Base-by-base conservation (phyloP, 2,329 filamentous ascomycete genomes). In the Neoascochyta sp. region DNA sequence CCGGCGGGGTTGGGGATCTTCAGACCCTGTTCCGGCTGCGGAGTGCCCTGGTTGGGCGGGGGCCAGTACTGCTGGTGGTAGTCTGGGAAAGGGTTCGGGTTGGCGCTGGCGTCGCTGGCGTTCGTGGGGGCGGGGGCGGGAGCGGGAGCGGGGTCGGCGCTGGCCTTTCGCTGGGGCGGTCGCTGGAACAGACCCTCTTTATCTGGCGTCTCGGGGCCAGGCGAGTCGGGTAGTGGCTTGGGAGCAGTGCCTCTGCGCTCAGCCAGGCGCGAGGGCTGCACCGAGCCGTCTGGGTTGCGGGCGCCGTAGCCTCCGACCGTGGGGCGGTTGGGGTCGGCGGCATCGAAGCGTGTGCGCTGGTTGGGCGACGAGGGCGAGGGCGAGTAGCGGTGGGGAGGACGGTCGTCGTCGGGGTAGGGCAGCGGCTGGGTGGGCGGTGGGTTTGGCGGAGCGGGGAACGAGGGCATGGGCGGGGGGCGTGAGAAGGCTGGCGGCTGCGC, bases 191-290 rank as follows among this genome's bases (percentile, higher is more conserved):
- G 68, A n/a, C 78, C 83, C 32, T 87, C 81, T 51, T 81, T 82
- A 41, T 92, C 85, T 14, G 78, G 75, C n/a, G 73, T 70, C 39
- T 83, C 82, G 12, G 85, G 83, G 24, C 83, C 87, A 11, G 83
- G 80, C 1, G 88, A 89, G 41, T 89, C 87, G 34, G 87, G 83
- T 27, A 95, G 71, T 26, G 87, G 83, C 56, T 86, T 89, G 14
- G 87, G 86, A 6, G 75, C 80, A n/a, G 83, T 81, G 14, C 85
- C 86, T 52, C 89, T 77, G 45, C 89, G 75, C 67, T 95, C 87
- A 11, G 86, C 87, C 36, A 95, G 70, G 27, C 78, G 75, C 23
- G 78, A 78, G 9, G 73, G 70, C 57, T 74, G 58, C 27, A 61
- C 40, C 9, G 56, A 43, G 3, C 55, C 56, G 29, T 61, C 52